Evolutionary conservation across 495 filamentous ascomycete species (phyloP), one percentile per base, ranked within the genome.

Genomic region (Astrocystis sublimbata): DNA sequence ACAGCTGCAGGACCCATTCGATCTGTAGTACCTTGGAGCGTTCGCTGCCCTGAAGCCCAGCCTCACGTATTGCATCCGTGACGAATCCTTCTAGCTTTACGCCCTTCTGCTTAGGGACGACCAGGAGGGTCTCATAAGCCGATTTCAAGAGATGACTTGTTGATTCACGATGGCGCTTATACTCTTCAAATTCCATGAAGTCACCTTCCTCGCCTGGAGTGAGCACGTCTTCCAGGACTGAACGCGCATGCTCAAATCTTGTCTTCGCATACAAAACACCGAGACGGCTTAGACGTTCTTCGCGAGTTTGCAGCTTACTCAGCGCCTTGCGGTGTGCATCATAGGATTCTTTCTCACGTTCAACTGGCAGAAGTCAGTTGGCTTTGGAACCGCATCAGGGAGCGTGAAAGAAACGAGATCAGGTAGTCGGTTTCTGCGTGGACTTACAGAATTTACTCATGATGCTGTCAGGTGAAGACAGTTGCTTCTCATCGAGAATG

Each of bases 131-230:
- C 9, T 65, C 24, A 26, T 69, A 69, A 59, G 64, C 42, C 19
- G 49, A 49, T 65, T 65, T 58, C 35, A 63, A 38, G 12, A 75
- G 12, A 12, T 1, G 0, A 60, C 69, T 76, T 3, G 58, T 66
- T 33, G 68, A 66, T 52, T 83, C 82, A 2, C 78, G 73, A 65
- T 74, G 80, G 1, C 68, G 65, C 12, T 61, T 70, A 66, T 66
- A 85, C 54, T 86, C 83, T 4, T 81, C 77, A 28, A 81, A 78
- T 15, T 68, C 67, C 60, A 82, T 73, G 74, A 85, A 85, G 26
- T 60, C 68, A 63, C 28, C 61, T 10, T 42, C 51, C 36, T 31
- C 47, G 28, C 10, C 45, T 42, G 45, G 31, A 26, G 33, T 45
- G 49, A 47, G 54, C 33, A 38, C 26, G 10, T 47, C 17, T 3